Conservation (phyloP, 2,329 filamentous ascomycete genomes). For the Fusarium heterosporum region DNA sequence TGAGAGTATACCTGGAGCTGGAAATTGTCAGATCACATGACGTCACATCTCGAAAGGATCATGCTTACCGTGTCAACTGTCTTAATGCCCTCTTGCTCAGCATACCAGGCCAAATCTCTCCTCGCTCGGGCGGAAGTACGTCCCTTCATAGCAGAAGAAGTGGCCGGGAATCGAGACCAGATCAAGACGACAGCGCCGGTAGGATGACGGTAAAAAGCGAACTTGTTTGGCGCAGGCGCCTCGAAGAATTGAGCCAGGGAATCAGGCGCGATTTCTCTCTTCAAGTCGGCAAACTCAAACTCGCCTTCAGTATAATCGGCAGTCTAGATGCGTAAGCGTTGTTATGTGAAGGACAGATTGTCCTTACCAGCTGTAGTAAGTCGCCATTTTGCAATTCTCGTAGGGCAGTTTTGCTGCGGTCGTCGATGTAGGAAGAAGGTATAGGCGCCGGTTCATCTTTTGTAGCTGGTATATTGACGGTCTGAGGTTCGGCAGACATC, state of each 20-base stretch:
- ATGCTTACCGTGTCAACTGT: slow-evolving; percentile 3
- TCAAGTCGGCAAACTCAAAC: neutral
- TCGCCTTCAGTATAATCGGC: slow-evolving; percentile 3
- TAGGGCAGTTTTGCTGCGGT: neutral
- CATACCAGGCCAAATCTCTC: slow-evolving; percentile 10
- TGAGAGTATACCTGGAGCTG: neutral
- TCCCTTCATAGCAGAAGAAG: slow-evolving; percentile 6
- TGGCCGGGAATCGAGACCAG: slow-evolving; percentile 15
- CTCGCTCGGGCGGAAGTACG: slow-evolving; percentile 9
- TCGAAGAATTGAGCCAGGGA: neutral
- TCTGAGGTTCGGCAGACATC: neutral
- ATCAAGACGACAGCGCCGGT: slow-evolving; percentile 17
- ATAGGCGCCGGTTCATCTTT: neutral
- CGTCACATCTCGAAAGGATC: rapidly evolving
- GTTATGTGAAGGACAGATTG: neutral
- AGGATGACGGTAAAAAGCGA: slow-evolving; percentile 16
- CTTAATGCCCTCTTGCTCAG: neutral
- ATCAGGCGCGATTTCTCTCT: slow-evolving; percentile 1
- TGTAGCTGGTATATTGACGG: neutral
- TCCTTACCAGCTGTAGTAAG: slow-evolving; percentile 15
- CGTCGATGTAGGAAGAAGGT: neutral
- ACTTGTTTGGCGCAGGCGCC: neutral
- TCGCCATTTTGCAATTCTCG: slow-evolving; percentile 13
- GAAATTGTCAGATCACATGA: neutral
- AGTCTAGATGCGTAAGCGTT: neutral